Percentiles rank a stretch among this genome's conserved stretches.
Evolutionary conservation across 2,329 filamentous ascomycete genomes (phyloP).

Genomic region (Helotiales sp.): DNA sequence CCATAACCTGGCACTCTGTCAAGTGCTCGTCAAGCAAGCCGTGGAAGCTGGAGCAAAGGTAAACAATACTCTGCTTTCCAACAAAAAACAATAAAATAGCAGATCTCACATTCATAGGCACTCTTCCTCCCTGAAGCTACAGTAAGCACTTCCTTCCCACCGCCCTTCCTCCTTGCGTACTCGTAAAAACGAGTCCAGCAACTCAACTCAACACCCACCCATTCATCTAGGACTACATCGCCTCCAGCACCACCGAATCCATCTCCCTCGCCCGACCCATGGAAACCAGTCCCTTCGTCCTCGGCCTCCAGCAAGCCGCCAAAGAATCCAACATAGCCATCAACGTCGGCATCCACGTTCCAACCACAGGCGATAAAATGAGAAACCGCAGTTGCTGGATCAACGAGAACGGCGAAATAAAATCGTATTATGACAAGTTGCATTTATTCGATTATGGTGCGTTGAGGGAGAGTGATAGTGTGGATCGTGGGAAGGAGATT

Average conservation of each 20-base stretch:
- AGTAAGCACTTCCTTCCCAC: constrained; percentile 17
- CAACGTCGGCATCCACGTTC: constrained; percentile 87
- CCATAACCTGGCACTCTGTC: constrained; percentile 81
- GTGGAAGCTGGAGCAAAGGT: constrained; percentile 80
- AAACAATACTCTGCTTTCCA: constrained; percentile 28
- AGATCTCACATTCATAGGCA: constrained; percentile 52
- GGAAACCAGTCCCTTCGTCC: constrained; percentile 72
- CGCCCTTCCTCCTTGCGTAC: too few relatives aligned
- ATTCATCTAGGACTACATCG: constrained; percentile 66
- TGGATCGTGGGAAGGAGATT: constrained; percentile 70
- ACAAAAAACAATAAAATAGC: background rate
- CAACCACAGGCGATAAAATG: constrained; percentile 55
- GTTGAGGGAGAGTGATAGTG: constrained; percentile 68
- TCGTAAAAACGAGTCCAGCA: too few relatives aligned
- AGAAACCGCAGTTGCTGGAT: constrained; percentile 73
- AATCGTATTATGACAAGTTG: constrained; percentile 78
- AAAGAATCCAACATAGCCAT: constrained; percentile 68
- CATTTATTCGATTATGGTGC: constrained; percentile 81
- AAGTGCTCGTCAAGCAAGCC: constrained; percentile 72
- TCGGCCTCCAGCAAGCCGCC: constrained; percentile 74
- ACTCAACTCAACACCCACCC: background rate
- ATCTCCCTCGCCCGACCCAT: constrained; percentile 72
- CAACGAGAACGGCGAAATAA: constrained; percentile 60
- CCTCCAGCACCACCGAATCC: constrained; percentile 68
- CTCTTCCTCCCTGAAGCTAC: constrained; percentile 89